Base-by-base conservation (phyloP, 2,329 filamentous ascomycete genomes). In the Cladophialophora yegresii region DNA sequence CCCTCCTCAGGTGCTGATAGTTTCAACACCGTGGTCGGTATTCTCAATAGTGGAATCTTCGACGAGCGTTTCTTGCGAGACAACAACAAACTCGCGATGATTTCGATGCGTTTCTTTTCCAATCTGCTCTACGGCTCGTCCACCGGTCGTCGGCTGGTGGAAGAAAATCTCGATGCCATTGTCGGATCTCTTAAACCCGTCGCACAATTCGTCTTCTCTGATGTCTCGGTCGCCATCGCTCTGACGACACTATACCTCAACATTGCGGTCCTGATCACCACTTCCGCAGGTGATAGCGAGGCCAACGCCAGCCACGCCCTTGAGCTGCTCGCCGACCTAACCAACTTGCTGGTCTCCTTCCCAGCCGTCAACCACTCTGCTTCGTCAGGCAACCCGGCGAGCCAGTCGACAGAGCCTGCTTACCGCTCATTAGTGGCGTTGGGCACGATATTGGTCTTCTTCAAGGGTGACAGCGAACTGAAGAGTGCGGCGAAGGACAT, bases 241-340 rank as follows among this genome's bases (percentile, higher is more conserved):
- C 81, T 91, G 20, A 87, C 91, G 0, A 96, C 95, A 0, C 82
- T 91, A 0, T 88, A 89, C 65, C 88, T 98, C 74, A 98, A 99
- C 77, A 89, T 90, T 68, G 83, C 92, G 0, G 91, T 96, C 0
- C 83, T 93, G 10, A 83, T 91, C 4, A 84, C 83, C 8, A 76
- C 77, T 4, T 69, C 81, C 76, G 77, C 64, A 16, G 63, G 33
- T 36, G 75, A 72, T 56, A 77, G 69, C 68, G 79, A 49, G 82
- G 83, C 7, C 75, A 78, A 43, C 10, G 62, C 63, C 3, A 62
- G 40, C 22, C 57, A 80, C 81, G 47, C 75, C 73, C 72, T 86
- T 70, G 79, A 81, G 9, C 78, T 92, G 4, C 74, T 91, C 1
- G 82, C 86, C 32, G 82, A 89, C 4, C 76, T 93, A 0, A 83